Percentiles rank a stretch among this genome's conserved stretches.
phyloP scores from a whole-genome alignment of 805 yeast species.

The Jamesozyma lodderae region DNA sequence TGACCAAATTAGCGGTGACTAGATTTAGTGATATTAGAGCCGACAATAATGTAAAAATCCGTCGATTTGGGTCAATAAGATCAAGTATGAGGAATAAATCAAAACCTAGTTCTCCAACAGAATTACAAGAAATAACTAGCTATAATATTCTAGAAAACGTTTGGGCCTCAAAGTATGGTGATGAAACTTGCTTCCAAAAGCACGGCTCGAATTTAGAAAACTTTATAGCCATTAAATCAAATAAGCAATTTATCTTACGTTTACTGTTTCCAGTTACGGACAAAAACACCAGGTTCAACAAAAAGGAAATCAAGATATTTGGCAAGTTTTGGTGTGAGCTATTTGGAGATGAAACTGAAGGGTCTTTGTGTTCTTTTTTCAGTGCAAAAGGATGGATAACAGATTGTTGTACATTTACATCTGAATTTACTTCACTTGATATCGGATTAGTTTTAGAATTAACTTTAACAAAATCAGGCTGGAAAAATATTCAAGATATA shows the following conservation, averaged over 20 bases:
- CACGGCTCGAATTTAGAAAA: conserved; percentile 11
- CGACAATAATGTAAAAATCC: conserved; percentile 1
- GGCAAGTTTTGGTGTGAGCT: conserved; percentile 45
- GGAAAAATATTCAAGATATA: conserved; percentile 30
- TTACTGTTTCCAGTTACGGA: conserved; percentile 37
- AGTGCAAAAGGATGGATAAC: conserved; percentile 30
- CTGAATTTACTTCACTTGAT: conserved; percentile 31
- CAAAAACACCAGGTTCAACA: conserved; percentile 7
- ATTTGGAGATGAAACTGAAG: conserved; percentile 53
- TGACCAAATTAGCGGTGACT: conserved; percentile 42
- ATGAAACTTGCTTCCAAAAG: conserved; percentile 19
- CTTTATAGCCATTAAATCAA: conserved; percentile 34
- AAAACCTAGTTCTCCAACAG: neutral
- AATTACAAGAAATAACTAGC: neutral
- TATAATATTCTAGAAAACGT: conserved; percentile 20
- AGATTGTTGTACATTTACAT: conserved; percentile 36
- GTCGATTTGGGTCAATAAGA: conserved; percentile 8
- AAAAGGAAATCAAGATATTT: conserved; percentile 25
- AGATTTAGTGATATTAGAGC: conserved; percentile 34
- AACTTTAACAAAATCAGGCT: conserved; percentile 40
- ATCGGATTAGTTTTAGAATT: conserved; percentile 43
- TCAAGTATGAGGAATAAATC: neutral
- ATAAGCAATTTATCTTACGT: conserved; percentile 33
- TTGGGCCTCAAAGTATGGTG: conserved; percentile 13
- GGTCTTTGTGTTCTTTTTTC: conserved; percentile 40